Evolutionary conservation across 441 rosid species (phyloP), one percentile per base, ranked within the genome.

Genomic region (Pelargonium myrrhifolium): DNA sequence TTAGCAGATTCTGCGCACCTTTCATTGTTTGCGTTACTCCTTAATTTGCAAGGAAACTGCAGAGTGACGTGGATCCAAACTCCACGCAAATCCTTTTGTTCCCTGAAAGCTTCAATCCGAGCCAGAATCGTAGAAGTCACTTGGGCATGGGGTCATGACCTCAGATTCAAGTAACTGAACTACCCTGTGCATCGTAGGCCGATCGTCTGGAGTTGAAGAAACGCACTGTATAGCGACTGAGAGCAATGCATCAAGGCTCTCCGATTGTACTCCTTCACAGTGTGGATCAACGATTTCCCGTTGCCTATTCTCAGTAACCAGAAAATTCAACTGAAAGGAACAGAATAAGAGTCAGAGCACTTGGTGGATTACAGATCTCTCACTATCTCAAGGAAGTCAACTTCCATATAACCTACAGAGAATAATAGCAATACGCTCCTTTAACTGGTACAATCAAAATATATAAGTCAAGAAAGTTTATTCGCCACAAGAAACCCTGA

Each of bases 71-170:
- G 49, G 49, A 12, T 43, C 14, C 49, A 43, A 43, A 11, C 49
- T 43, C 49, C 10, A 43, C 49, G 10, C n/a, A 37, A 0, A 37
- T 43, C 4, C n/a, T 37, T 37, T 37, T 6, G 40, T 37, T 37
- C 40, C 40, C 40, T 6, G 9, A 37, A 37, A 37, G 40, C 10
- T 68, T 87, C 80, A 86, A 14, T 85, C 93, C 0, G 96, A 83
- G 83, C 71, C 82, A 81, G 96, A 89, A 76, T 92, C 97, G 37
- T 92, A 89, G 31, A 92, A 88, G 75, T 95, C 96, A 70, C 98
- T 92, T 31, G 96, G 98, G 79, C 97, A 95, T 22, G 98, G 99
- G 74, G 99, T 90, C 98, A 95, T 92, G 68, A 92, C 97, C 77
- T 89, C 98, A 45, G 98, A 86, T 78, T 92, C 98, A 11, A 95